Conservation (phyloP, 345 rosid species). For the Noccaea caerulescens region DNA sequence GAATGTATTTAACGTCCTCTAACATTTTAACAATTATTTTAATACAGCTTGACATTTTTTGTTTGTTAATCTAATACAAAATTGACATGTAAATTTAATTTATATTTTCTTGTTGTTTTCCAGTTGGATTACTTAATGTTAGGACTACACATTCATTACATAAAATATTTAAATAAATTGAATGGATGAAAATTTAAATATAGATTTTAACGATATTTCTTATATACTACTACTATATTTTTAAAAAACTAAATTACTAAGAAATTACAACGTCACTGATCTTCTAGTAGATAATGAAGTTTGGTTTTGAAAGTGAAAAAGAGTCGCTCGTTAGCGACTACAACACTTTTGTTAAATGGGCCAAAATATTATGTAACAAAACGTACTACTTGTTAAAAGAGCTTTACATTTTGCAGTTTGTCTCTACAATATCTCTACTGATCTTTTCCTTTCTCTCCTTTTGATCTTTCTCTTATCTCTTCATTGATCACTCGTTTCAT, state of each 20-base stretch:
- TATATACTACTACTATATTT: background rate
- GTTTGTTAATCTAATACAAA: too few species aligned
- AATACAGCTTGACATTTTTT: background rate
- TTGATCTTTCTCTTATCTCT: constrained; percentile 42
- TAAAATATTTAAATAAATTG: background rate
- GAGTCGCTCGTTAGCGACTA: constrained; percentile 15
- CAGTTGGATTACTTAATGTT: background rate
- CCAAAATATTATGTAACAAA: constrained; percentile 36
- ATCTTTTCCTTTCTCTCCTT: constrained; percentile 9
- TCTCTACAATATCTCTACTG: constrained; percentile 31
- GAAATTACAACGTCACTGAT: constrained; percentile 19
- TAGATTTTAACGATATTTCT: background rate
- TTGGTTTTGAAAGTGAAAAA: constrained; percentile 12
- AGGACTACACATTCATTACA: background rate
- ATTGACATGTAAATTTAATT: background rate
- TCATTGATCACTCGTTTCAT: constrained; percentile 40
- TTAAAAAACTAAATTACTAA: background rate
- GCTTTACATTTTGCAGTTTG: constrained; percentile 41
- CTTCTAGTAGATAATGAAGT: constrained; percentile 33
- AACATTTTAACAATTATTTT: background rate
- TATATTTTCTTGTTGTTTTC: background rate
- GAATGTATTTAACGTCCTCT: background rate
- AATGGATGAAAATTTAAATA: background rate
- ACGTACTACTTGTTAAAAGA: constrained; percentile 40
- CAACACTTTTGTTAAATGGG: constrained; percentile 23